Percentiles rank a stretch among this genome's conserved stretches.
These are phyloP conservation scores for Smittium culicis DNA, from an alignment of 371 early-diverging fungal species.

Conservation along the genomic window DNA sequence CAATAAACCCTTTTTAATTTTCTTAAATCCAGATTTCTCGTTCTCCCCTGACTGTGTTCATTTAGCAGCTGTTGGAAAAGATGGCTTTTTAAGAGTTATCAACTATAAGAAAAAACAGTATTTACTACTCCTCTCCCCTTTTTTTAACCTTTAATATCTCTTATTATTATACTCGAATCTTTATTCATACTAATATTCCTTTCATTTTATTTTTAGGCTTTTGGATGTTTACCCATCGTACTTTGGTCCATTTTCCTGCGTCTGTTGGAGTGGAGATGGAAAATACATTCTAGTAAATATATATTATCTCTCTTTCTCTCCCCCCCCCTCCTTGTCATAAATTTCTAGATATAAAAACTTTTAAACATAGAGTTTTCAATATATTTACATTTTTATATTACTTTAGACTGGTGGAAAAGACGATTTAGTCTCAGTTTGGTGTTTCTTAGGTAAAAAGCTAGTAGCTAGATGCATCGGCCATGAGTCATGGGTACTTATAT, in stretches of 20 bases:
- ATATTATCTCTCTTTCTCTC: not conserved
- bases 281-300: conserved; percentile 56
- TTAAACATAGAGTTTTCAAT: no score
- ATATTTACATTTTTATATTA: no score
- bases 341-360: no score
- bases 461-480: conserved; percentile 89
- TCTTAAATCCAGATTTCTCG: conserved; percentile 32
- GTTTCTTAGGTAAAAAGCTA: conserved; percentile 52
- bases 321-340: no score
- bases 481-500: conserved; percentile 69
- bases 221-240: conserved; percentile 57
- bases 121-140: no score
- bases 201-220: conserved; percentile 22
- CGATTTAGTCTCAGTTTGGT: conserved; percentile 88
- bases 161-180: not conserved
- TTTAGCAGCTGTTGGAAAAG: conserved; percentile 60
- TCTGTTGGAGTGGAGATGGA: conserved; percentile 87
- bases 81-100: conserved; percentile 61
- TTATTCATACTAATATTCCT: not conserved
- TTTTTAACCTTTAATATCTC: no score
- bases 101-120: conserved; percentile 49
- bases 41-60: conserved; percentile 77
- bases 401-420: conserved; percentile 83
- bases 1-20: no score
- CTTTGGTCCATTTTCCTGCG: conserved; percentile 73